Base-by-base conservation (phyloP, 2,329 filamentous ascomycete species). In the Stagonosporopsis cucurbitacearum region DNA sequence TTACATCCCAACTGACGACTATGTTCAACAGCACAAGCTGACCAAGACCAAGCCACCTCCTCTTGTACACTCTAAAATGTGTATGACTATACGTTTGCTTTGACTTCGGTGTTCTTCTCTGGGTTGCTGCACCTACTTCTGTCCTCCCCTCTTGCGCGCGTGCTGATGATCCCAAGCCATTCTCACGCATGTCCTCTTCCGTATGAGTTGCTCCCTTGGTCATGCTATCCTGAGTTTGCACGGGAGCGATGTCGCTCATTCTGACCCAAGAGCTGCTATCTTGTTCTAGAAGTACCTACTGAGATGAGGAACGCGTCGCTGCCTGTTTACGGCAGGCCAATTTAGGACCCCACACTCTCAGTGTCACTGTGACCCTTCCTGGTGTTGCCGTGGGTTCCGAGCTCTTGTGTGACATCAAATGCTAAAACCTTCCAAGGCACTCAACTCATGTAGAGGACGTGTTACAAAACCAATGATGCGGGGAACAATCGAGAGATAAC, bases 1-100 rank as follows among this genome's bases (percentile, higher is more conserved):
- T 82, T 83, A 95, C 91, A 84, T 96, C 92, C 94, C 94, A 98
- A 70, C 91, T 96, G 37, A 96, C 89, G 58, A 98, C 86, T 52
- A 97, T 88, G 73, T 98, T 99, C 77, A 98, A 81, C 68, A 98
- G 77, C 6, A 92, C 89, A 70, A 98, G 78, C 76, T 96, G 91
- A 20, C 85, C 78, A 47, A 99, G 80, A 0, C 95, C 95, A 73
- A 96, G 90, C 87, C 92, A 99, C 40, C 95, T 85, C 69, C 92
- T 85, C 77, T 90, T 94, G 74, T 98, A 98, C 20, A 89, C 84
- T 23, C 72, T 75, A 59, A 76, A 79, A 50, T 74, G 70, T 48
- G 59, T 49, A 47, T 72, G 70, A 17, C 66, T 71, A 56, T 71
- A 70, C 12, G 60, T 68, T 36, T 66, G 54, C 19, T 56, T 64